Conservation (phyloP, 371 early-diverging fungal genomes). For the Rhizopus stolonifer region DNA sequence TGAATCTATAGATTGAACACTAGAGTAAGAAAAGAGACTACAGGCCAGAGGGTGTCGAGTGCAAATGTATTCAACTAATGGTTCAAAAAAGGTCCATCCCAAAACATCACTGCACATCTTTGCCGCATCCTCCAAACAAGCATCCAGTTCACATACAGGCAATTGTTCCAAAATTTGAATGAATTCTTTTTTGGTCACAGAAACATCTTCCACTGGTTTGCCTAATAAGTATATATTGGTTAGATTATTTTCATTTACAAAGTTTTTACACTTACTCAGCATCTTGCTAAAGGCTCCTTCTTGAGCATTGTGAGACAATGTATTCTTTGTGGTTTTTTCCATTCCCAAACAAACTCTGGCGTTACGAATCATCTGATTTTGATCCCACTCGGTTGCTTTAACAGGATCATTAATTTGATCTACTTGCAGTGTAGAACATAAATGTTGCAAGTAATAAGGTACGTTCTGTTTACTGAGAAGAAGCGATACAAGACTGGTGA, state of each 20-base stretch:
- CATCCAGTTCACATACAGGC: constrained; percentile 24
- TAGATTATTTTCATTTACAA: not conserved
- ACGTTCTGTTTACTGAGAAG: constrained; percentile 40
- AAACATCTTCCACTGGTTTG: constrained; percentile 3
- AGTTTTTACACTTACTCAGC: constrained; percentile 5
- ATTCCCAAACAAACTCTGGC: constrained; percentile 16
- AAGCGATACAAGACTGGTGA: constrained; percentile 31
- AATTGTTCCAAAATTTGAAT: constrained; percentile 17
- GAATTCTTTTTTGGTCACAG: constrained; percentile 12
- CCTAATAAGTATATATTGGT: not conserved
- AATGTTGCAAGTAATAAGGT: constrained; percentile 28
- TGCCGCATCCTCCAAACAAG: constrained; percentile 17
- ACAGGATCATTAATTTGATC: not conserved
- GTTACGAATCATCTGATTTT: constrained; percentile 21
- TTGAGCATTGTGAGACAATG: not conserved
- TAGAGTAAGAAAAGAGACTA: constrained; percentile 36
- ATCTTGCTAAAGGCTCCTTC: constrained; percentile 4
- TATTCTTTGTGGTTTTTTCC: not conserved
- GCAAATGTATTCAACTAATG: constrained; percentile 40
- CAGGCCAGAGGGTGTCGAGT: constrained; percentile 49
- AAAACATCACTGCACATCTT: constrained; percentile 17
- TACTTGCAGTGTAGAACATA: constrained; percentile 17
- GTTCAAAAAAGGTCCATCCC: constrained; percentile 28
- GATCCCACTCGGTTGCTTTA: constrained; percentile 11
- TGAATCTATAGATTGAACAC: constrained; percentile 15